Evolutionary conservation across 1,284 basidiomycete species (phyloP).

Genomic region (Ustilago xerochloae): DNA sequence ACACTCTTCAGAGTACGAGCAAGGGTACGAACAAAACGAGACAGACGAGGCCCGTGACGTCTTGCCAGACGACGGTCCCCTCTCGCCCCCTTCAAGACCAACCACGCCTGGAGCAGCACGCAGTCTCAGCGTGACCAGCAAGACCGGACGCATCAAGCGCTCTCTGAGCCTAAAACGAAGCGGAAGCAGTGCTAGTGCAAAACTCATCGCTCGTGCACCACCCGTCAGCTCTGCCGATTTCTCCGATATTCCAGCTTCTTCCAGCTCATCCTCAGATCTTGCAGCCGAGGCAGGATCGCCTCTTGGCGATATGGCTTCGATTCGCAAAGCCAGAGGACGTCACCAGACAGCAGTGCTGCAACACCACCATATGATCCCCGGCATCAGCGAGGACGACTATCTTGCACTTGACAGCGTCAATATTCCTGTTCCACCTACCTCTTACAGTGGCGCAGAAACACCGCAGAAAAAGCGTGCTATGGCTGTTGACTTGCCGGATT

Average conservation of each 20-base stretch:
- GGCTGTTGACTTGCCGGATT: slow-evolving; percentile 21
- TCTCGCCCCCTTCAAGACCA: slow-evolving; percentile 3
- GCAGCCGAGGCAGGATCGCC: not conserved
- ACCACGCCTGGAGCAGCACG: slow-evolving; percentile 16
- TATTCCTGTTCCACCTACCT: slow-evolving; percentile 14
- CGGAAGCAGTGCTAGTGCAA: slow-evolving; percentile 25
- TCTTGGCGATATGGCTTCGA: slow-evolving; percentile 36
- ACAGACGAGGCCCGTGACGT: slow-evolving; percentile 35
- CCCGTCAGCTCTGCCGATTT: slow-evolving; percentile 52
- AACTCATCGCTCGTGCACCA: slow-evolving; percentile 42
- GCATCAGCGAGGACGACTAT: slow-evolving; percentile 39
- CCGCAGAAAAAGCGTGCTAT: slow-evolving; percentile 9
- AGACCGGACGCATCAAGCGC: slow-evolving; percentile 34
- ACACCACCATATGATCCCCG: slow-evolving; percentile 13
- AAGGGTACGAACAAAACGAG: slow-evolving; percentile 6
- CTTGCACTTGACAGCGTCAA: slow-evolving; percentile 8
- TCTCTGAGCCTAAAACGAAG: slow-evolving; percentile 47
- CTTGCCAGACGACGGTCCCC: slow-evolving; percentile 13
- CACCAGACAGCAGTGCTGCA: slow-evolving; percentile 16
- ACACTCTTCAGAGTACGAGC: not conserved
- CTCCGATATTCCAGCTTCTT: slow-evolving; percentile 29
- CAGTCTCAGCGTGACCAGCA: slow-evolving; percentile 29
- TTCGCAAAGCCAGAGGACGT: slow-evolving; percentile 31
- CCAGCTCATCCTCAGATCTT: slow-evolving; percentile 23
- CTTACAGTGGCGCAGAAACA: not conserved